These are phyloP conservation scores for Dittrichia graveolens DNA, from an alignment of 129 eudicot species.

Conservation along the genomic window DNA sequence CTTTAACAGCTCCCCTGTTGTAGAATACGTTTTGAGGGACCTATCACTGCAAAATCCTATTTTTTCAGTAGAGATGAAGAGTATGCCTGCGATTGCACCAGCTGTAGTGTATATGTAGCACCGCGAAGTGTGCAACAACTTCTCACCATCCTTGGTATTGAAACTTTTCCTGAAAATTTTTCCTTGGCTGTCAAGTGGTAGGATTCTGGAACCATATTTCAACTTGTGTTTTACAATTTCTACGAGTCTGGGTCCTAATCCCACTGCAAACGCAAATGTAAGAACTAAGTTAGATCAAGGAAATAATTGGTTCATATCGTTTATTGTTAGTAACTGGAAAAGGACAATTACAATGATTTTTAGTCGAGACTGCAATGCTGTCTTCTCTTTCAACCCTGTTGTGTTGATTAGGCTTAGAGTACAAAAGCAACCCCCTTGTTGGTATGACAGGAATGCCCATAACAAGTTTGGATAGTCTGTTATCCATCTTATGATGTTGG, in stretches of 20 bases:
- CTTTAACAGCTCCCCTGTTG: constrained; percentile 35
- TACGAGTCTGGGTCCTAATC: constrained; percentile 38
- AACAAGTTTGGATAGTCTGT: constrained; percentile 19
- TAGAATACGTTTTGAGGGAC: constrained; percentile 37
- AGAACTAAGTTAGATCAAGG: background rate
- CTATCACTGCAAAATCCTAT: constrained; percentile 47
- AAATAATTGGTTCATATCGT: background rate
- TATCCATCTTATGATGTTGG: constrained; percentile 25
- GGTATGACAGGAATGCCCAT: constrained; percentile 26
- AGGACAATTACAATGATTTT: constrained; percentile 4
- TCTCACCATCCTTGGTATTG: constrained; percentile 31
- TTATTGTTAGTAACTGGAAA: background rate
- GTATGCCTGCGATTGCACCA: constrained; percentile 43
- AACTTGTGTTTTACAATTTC: constrained; percentile 47
- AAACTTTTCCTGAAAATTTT: constrained; percentile 41
- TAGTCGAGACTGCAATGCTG: constrained; percentile 5
- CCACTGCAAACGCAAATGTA: constrained; percentile 25
- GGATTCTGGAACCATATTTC: constrained; percentile 40
- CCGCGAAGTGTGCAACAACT: constrained; percentile 41
- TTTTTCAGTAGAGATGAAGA: constrained; percentile 42
- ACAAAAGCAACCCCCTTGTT: constrained; percentile 25
- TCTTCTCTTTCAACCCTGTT: constrained; percentile 1
- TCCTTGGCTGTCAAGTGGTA: constrained; percentile 34
- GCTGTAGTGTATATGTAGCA: constrained; percentile 49
- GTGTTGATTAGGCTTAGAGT: constrained; percentile 31